Evolutionary conservation across 164 flowering plant species (phyloP).

Genomic region (Aristolochia contorta): DNA sequence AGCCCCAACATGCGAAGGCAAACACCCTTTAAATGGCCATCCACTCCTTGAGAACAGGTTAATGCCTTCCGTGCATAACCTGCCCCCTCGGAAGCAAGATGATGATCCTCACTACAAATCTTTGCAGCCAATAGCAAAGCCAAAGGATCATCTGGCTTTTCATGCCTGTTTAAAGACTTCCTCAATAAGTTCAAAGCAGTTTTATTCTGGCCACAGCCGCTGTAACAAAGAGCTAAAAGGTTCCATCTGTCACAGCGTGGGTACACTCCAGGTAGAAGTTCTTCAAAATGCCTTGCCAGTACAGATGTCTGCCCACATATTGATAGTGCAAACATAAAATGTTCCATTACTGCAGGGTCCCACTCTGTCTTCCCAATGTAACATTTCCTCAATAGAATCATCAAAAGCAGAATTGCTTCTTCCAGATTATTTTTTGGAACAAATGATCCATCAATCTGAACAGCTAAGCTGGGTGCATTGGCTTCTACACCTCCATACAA

Average conservation of each 20-base stretch:
- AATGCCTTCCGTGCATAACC: constrained; percentile 68
- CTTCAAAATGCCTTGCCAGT: constrained; percentile 72
- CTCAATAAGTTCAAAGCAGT: constrained; percentile 71
- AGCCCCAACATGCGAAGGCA: constrained; percentile 68
- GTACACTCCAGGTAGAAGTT: constrained; percentile 67
- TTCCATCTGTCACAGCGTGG: constrained; percentile 81
- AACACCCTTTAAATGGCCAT: constrained; percentile 66
- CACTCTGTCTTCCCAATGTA: constrained; percentile 55
- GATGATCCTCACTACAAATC: constrained; percentile 63
- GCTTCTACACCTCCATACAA: constrained; percentile 87
- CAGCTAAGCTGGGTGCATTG: constrained; percentile 70
- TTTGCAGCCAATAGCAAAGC: constrained; percentile 70
- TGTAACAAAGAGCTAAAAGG: constrained; percentile 63
- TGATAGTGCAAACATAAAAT: constrained; percentile 79
- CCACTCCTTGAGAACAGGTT: constrained; percentile 28
- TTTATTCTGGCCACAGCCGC: constrained; percentile 51
- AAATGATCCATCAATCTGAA: constrained; percentile 66
- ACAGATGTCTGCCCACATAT: constrained; percentile 63
- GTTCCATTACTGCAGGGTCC: constrained; percentile 87
- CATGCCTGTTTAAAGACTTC: constrained; percentile 65
- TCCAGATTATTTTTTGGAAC: constrained; percentile 82
- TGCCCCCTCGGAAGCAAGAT: constrained; percentile 78
- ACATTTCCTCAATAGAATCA: constrained; percentile 71
- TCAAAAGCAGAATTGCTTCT: constrained; percentile 79
- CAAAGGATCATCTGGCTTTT: constrained; percentile 55